Evolutionary conservation across 805 yeast species (phyloP), one percentile per base, ranked within the genome.

Genomic region (Starmerella sirachaensis): DNA sequence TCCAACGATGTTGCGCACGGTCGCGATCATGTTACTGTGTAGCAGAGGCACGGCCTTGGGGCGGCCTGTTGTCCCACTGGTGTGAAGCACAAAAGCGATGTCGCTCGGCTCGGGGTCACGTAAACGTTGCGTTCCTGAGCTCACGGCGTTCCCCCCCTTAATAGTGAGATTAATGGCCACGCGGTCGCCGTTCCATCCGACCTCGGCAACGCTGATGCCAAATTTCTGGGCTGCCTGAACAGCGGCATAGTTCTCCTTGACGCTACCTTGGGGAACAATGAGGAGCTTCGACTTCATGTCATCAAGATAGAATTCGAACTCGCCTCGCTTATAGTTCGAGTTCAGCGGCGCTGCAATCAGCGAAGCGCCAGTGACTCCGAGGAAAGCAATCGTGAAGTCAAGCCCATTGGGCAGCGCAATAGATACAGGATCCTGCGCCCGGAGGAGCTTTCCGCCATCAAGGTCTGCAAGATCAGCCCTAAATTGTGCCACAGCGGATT

Each of bases 41-140:
- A 80, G 65, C 52, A 78, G 57, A 6, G 85, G 84, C 2, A 78
- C 85, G 7, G 80, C 78, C 55, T 78, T 78, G 35, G 85, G 85
- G 36, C 76, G 66, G 2, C 84, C 83, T 2, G 85, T 78, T 7
- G 85, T 78, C 21, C 86, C 86, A 32, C 78, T 70, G 7, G 86
- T 78, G 57, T 78, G 84, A 33, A 78, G 59, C 18, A 78, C 72
- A 55, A 78, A 58, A 3, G 83, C 83, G 25, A 72, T 65, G 41
- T 75, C 78, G 31, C 65, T 58, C 1, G 73, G 67, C 12, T 54
- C 45, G 2, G 74, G 55, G 13, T 22, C 13, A 16, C 24, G 23
- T n/a, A 12, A 18, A 29, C 28, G 14, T 16, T 20, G 29, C 35
- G 16, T 6, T 13, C 19, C 18, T 19, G n/a, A 17, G 28, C 17